phyloP scores from a whole-genome alignment of 768 basidiomycete genomes.

The Melanogaster broomeanus region DNA sequence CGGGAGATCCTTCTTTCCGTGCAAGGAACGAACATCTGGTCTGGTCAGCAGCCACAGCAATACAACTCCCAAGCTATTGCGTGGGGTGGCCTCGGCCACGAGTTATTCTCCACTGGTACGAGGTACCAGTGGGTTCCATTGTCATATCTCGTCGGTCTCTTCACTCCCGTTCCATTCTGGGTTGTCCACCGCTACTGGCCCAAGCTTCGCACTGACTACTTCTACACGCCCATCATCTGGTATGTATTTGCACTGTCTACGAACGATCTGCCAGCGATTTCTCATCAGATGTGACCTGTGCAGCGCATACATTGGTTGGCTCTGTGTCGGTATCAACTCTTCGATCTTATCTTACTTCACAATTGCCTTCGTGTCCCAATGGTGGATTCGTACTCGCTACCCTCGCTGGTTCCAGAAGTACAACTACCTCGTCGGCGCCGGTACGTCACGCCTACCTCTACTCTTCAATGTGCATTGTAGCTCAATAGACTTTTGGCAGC shows the following conservation, averaged over 20 bases:
- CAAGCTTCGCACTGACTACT: conserved; percentile 22
- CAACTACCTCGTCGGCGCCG: conserved; percentile 46
- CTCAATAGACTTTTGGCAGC: conserved; percentile 11
- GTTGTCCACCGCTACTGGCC: conserved; percentile 39
- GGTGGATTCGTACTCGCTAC: conserved; percentile 38
- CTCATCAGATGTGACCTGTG: conserved; percentile 3
- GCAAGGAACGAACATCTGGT: conserved; percentile 48
- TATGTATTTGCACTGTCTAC: conserved; percentile 10
- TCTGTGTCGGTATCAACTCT: conserved; percentile 30
- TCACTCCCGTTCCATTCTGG: conserved; percentile 43
- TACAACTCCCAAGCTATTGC: conserved; percentile 37
- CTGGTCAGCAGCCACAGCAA: conserved; percentile 30
- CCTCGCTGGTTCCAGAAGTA: conserved; percentile 40
- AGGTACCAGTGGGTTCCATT: conserved; percentile 44
- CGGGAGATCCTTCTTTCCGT: conserved; percentile 51
- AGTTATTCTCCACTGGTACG: conserved; percentile 33
- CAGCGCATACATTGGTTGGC: conserved; percentile 21
- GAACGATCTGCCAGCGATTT: background rate
- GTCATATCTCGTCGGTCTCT: conserved; percentile 34
- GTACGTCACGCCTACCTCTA: conserved; percentile 9
- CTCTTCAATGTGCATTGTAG: no score
- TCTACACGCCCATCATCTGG: conserved; percentile 33
- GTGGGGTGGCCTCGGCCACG: conserved; percentile 40
- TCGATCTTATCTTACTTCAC: conserved; percentile 12
- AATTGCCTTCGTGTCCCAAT: conserved; percentile 37